Conservation (phyloP, 371 early-diverging fungal genomes). For the Nematocida sp. region DNA sequence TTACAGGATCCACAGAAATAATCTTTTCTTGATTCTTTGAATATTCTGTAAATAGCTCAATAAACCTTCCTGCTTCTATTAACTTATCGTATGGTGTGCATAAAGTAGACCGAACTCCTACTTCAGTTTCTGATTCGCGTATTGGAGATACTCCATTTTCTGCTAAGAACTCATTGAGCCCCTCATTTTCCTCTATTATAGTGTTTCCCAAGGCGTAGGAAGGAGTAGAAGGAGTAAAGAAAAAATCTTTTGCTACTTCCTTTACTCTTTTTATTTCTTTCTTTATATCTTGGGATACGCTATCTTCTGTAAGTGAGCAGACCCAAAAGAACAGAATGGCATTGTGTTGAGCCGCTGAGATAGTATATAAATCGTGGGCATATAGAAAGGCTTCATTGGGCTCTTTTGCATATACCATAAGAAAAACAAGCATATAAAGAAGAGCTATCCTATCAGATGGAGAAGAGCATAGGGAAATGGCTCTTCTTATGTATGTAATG, state of each 20-base stretch:
- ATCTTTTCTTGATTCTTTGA: neutral
- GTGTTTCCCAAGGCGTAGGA: neutral
- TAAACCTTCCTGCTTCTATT: neutral
- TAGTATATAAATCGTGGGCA: neutral
- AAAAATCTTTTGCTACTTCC: neutral
- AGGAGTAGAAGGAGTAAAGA: neutral
- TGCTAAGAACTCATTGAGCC: neutral
- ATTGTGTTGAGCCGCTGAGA: neutral
- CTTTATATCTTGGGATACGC: neutral
- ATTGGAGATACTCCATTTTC: neutral
- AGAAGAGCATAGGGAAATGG: neutral
- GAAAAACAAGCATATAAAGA: conserved; percentile 1
- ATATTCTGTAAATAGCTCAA: neutral
- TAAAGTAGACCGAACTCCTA: neutral
- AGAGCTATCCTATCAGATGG: neutral
- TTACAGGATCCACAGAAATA: neutral
- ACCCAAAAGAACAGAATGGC: neutral
- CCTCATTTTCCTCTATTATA: neutral
- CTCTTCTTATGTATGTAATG: neutral
- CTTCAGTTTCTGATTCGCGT: neutral
- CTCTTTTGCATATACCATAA: neutral
- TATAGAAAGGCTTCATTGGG: conserved; percentile 12
- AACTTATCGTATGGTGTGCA: neutral
- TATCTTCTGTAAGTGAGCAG: neutral
- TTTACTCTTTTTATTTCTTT: neutral